Percentiles rank a stretch among this genome's conserved stretches.
These are phyloP conservation scores for Miamiensis avidus DNA, from an alignment of 169 alveolate species.

Conservation along the genomic window DNA sequence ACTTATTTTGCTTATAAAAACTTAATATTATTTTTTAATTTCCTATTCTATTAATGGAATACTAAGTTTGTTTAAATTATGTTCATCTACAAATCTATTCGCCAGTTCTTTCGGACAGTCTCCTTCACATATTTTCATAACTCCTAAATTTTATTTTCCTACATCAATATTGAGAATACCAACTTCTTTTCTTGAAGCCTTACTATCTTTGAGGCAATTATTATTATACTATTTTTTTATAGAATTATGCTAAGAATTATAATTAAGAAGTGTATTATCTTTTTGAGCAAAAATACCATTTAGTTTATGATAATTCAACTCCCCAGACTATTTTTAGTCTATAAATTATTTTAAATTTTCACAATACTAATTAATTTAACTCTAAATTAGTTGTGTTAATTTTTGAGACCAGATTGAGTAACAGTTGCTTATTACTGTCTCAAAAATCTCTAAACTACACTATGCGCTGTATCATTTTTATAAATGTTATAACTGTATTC, in stretches of 20 bases:
- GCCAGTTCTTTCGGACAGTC: background rate
- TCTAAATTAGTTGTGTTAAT: background rate
- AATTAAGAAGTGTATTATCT: no score
- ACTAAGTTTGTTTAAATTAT: background rate
- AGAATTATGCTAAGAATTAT: no score
- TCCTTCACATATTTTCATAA: background rate
- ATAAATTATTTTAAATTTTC: background rate
- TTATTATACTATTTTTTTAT: no score
- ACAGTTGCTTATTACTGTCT: background rate
- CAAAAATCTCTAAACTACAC: background rate
- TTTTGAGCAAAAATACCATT: no score
- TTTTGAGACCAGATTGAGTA: background rate
- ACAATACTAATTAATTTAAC: no score
- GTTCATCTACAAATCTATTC: background rate
- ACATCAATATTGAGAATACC: background rate
- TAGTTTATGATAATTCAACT: no score
- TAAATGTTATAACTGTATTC: background rate
- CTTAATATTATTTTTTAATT: no score
- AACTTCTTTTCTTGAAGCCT: background rate
- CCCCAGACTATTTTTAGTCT: no score
- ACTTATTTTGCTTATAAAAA: no score
- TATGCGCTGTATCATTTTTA: background rate
- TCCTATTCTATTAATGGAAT: background rate
- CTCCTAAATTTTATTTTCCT: background rate
- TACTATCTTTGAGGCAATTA: no score